Base-by-base conservation (phyloP, 345 rosid species). In the Brassica cretica region DNA sequence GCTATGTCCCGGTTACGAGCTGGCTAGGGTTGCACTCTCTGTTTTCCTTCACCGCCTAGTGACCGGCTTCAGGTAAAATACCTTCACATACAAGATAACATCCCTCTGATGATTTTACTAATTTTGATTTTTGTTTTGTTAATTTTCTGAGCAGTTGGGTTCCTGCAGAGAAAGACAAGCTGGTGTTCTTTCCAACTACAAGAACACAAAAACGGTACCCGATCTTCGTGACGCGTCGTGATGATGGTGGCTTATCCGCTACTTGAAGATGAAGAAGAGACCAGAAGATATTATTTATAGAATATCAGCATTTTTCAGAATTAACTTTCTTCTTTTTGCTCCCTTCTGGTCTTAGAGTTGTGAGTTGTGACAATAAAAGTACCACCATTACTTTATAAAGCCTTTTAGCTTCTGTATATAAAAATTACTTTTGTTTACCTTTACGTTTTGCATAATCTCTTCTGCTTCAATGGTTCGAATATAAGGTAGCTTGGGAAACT, bases 111-210 rank as follows among this genome's bases (percentile, higher is more conserved):
- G 53, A n/a, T 16, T 11, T 37, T 24, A 33, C 70, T 68, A 30
- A 61, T 21, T 46, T 76, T 33, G 41, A 7, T 55, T 55, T 37
- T 25, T 41, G 0, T 16, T 53, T 53, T 16, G 21, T 15, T 53
- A 46, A 46, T 46, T 5, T 51, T 33, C 8, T 46, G 66, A 76
- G 39, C 89, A 93, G 99, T 80, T 96, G 98, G 99, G 83, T 69
- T 68, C 93, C 96, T 2, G 95, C 95, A 1, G 97, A 90, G 72
- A 81, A 93, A 79, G 97, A 96, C 74, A 96, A 87, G 89, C 39
- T 96, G 68, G 86, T 96, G 0, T 96, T 93, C 89, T 96, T 96
- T 76, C 98, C 97, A 2, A 96, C 99, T 0, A 93, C 96, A n/a
- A 82, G 97, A 83, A 96, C 92, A 30, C 95, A 89, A 78, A 96